Percentiles rank a stretch among this genome's conserved stretches.
Conservation (phyloP, 306 rosid species). For the Carpinus fangiana region DNA sequence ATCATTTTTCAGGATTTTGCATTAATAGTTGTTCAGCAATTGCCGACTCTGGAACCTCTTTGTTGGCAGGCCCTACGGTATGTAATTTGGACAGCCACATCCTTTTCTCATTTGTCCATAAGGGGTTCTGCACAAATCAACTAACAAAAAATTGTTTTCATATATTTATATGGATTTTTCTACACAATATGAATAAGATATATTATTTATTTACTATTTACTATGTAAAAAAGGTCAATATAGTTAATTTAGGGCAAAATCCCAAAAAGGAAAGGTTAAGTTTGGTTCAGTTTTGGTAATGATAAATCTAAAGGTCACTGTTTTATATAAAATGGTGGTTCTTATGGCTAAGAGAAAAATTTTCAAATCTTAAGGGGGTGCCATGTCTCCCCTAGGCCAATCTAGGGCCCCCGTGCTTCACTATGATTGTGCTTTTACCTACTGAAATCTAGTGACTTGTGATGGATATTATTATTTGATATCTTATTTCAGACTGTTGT, state of each 20-base stretch:
- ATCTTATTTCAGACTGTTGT: conserved; percentile 27
- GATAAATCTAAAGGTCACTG: not conserved
- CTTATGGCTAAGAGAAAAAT: not conserved
- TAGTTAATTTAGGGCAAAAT: not conserved
- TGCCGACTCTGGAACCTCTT: conserved; percentile 44
- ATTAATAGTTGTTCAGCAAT: conserved; percentile 38
- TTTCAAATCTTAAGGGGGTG: not conserved
- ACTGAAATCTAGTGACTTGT: not conserved
- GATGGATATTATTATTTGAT: not conserved
- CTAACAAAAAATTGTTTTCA: no score
- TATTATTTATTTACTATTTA: not conserved
- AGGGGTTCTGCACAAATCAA: not conserved
- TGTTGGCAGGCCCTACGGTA: conserved; percentile 45
- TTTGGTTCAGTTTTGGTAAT: not conserved
- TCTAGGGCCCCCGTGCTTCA: not conserved
- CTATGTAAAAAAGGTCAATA: not conserved
- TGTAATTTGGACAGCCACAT: not conserved
- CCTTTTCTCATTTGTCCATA: not conserved
- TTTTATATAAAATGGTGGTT: not conserved
- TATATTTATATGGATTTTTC: not conserved
- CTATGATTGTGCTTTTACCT: not conserved
- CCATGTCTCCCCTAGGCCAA: not conserved
- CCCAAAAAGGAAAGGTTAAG: not conserved
- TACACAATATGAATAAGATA: not conserved
- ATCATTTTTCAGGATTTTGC: conserved; percentile 32